A percentile compares a stretch with the other conserved stretches of the same genome.
Evolutionary conservation across 2,329 filamentous ascomycete species (phyloP).

Genomic region (Geoglossum cookeanum): DNA sequence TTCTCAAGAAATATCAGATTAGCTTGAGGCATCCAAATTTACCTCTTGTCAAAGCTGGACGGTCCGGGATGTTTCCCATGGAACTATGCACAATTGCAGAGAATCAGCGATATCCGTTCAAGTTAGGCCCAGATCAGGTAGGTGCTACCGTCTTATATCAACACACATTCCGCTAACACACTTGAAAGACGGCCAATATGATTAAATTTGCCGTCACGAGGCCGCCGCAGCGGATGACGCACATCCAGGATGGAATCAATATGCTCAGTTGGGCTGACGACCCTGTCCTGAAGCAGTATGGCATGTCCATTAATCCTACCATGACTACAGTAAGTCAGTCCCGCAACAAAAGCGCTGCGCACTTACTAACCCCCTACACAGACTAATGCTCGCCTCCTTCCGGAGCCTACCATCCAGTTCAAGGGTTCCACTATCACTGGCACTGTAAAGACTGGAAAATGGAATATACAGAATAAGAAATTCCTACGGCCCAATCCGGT

Average conservation of each 20-base stretch:
- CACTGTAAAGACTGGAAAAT: conserved; percentile 53
- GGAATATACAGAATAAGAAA: conserved; percentile 70
- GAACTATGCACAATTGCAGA: conserved; percentile 30
- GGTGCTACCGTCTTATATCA: conserved; percentile 1
- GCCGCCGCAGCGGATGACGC: conserved; percentile 44
- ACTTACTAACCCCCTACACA: conserved; percentile 10
- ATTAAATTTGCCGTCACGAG: conserved; percentile 81
- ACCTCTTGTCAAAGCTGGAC: conserved; percentile 37
- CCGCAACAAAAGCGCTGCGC: not conserved
- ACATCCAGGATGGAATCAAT: conserved; percentile 48
- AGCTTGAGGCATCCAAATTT: conserved; percentile 28
- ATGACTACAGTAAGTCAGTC: not conserved
- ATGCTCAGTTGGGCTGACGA: conserved; percentile 52
- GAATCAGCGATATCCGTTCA: conserved; percentile 42
- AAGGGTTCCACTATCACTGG: conserved; percentile 31
- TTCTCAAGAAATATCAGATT: conserved; percentile 33
- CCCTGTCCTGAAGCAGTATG: conserved; percentile 50
- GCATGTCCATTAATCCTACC: conserved; percentile 42
- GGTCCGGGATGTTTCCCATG: conserved; percentile 37
- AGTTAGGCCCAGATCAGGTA: conserved; percentile 32
- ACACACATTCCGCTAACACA: not conserved
- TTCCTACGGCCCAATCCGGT: conserved; percentile 47
- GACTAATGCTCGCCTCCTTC: conserved; percentile 52
- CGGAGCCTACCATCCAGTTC: conserved; percentile 53
- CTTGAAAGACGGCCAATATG: conserved; percentile 49